Conservation (phyloP, 2,329 filamentous ascomycete species). For the Pseudogymnoascus sp. region DNA sequence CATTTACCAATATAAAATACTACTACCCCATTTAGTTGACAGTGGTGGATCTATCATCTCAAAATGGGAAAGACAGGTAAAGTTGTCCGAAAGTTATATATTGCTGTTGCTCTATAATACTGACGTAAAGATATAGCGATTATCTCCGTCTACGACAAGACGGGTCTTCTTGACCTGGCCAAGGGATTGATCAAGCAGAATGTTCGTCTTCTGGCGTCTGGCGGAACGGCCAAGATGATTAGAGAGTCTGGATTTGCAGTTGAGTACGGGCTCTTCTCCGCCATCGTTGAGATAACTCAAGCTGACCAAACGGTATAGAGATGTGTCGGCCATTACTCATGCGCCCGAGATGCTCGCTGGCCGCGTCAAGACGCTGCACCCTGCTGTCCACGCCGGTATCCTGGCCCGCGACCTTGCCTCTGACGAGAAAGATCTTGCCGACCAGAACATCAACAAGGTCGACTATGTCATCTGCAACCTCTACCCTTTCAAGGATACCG, state of each 20-base stretch:
- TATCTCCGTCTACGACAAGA: constrained; percentile 98
- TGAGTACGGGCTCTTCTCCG: constrained; percentile 56
- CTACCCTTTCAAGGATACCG: constrained; percentile 98
- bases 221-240: constrained; percentile 93
- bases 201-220: constrained; percentile 88
- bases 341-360: constrained; percentile 95
- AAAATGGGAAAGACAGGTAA: constrained; percentile 13
- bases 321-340: constrained; percentile 94
- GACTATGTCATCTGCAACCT: constrained; percentile 97
- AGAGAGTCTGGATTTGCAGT: constrained; percentile 92
- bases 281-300: not conserved
- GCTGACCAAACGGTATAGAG: constrained; percentile 44
- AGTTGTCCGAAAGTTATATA: not conserved
- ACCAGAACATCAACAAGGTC: constrained; percentile 91
- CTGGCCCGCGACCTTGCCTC: constrained; percentile 89
- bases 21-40: constrained; percentile 6
- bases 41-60: constrained; percentile 8
- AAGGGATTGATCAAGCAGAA: constrained; percentile 84
- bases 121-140: constrained; percentile 56
- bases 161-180: constrained; percentile 82
- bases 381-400: constrained; percentile 82
- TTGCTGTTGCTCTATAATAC: not conserved
- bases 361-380: constrained; percentile 91
- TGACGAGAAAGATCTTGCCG: constrained; percentile 92
- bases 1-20: constrained; percentile 6